These are phyloP conservation scores for Exophiala dermatitidis DNA, from an alignment of 2,329 filamentous ascomycete species.

Conservation along the genomic window DNA sequence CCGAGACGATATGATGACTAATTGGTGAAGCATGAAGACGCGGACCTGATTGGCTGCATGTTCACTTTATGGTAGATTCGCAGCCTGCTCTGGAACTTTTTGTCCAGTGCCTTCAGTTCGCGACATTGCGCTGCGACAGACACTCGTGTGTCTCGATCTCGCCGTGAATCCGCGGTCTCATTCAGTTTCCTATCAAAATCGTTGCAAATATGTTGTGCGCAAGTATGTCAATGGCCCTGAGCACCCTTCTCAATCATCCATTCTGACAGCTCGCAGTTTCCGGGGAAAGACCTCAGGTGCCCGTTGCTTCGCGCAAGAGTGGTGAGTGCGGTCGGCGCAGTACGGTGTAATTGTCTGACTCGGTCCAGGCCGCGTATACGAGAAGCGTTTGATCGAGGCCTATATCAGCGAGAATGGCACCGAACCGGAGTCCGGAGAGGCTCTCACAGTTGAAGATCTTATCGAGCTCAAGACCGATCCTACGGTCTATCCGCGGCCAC, in stretches of 20 bases:
- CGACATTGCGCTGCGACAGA: too few species aligned
- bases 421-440: constrained; percentile 82
- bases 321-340: constrained; percentile 49
- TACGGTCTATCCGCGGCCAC: constrained; percentile 80
- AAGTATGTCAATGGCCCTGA: constrained; percentile 11
- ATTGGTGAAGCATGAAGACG: too few species aligned
- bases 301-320: constrained; percentile 90
- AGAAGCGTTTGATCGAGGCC: constrained; percentile 89
- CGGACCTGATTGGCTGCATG: too few species aligned
- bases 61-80: too few species aligned
- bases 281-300: constrained; percentile 89
- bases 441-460: constrained; percentile 75
- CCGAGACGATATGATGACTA: too few species aligned
- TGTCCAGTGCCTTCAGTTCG: too few species aligned
- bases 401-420: constrained; percentile 91
- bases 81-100: too few species aligned
- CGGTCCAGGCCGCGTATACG: constrained; percentile 70
- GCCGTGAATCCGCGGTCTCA: too few species aligned
- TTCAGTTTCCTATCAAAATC: background rate
- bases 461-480: constrained; percentile 77
- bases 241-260: too few species aligned
- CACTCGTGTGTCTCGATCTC: too few species aligned
- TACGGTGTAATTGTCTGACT: constrained; percentile 28
- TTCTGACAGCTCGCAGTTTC: constrained; percentile 58
- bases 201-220: constrained; percentile 21